Conservation (phyloP, 2,329 filamentous ascomycete genomes). For the Fusarium pseudoanthophilum region DNA sequence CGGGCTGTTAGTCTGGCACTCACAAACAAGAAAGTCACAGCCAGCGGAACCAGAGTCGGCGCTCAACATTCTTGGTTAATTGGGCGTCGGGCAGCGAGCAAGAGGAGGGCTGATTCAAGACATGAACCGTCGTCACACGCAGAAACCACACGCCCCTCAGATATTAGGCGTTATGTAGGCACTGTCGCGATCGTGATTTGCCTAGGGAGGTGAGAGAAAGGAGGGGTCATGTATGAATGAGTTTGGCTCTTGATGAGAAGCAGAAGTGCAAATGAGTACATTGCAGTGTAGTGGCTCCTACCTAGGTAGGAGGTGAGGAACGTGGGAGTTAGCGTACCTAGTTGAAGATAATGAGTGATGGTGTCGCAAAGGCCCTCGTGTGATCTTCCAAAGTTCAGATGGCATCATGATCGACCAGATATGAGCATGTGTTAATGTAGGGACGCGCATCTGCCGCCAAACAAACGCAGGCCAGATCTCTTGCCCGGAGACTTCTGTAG, state of each 20-base stretch:
- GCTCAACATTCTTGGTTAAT: conserved; percentile 30
- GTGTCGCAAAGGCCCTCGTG: conserved; percentile 25
- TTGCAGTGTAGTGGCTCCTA: neutral
- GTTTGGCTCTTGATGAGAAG: conserved; percentile 9
- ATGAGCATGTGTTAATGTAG: conserved; percentile 32
- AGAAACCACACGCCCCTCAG: conserved; percentile 34
- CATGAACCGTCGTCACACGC: conserved; percentile 42
- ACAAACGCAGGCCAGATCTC: conserved; percentile 36
- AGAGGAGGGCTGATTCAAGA: conserved; percentile 41
- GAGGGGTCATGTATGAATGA: conserved; percentile 22
- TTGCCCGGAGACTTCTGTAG: conserved; percentile 33
- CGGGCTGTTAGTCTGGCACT: neutral
- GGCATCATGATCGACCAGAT: conserved; percentile 32
- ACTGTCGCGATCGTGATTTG: conserved; percentile 24
- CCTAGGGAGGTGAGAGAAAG: neutral
- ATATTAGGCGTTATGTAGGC: conserved; percentile 14
- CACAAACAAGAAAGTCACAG: conserved; percentile 5
- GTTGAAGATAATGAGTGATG: conserved; percentile 16
- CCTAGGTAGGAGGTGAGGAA: neutral
- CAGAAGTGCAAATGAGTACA: conserved; percentile 6
- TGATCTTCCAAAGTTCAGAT: conserved; percentile 30
- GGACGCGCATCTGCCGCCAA: conserved; percentile 44
- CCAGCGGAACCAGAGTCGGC: conserved; percentile 16
- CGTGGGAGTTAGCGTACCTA: neutral
- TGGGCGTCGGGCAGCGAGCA: conserved; percentile 42